Evolutionary conservation across 2,329 filamentous ascomycete genomes (phyloP), one percentile per base, ranked within the genome.

Genomic region (Fusarium sp.): DNA sequence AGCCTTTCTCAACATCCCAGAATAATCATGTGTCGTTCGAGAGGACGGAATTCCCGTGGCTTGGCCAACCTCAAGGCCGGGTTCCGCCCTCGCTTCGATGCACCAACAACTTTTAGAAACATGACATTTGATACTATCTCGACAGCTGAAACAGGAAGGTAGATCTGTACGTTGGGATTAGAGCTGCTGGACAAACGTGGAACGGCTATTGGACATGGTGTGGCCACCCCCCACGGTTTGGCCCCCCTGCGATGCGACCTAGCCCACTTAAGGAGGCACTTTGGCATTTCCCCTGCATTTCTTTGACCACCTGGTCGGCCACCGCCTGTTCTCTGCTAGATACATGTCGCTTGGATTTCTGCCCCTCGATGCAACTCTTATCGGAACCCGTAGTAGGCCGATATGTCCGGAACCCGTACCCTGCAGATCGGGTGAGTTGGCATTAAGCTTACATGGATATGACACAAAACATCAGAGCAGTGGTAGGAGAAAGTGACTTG

Each of bases 321-420:
- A 31, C 42, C 33, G 20, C 53, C 22, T 22, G 16, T 36, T 36
- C 20, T 57, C 53, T 38, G 53, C 11, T 1, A 33, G n/a, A 20
- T 22, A 55, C 17, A 14, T 16, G 14, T 17, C 6, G 16, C 24
- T 6, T 31, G 16, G 12, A 1, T 20, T 33, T 12, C 42, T 38
- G n/a, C 38, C 17, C 6, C 27, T 49, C 27, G 35, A 46, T 17
- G 20, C 29, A 5, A 49, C 38, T 20, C 57, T 51, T 31, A 20
- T n/a, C 46, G 46, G 64, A 61, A 66, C 64, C 64, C 58, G 58
- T 35, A 12, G 55, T 66, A n/a, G 49, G 57, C 33, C 9, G 56
- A 27, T 66, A 12, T n/a, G 16, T 10, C 40, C 64, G 64, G 64
- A 66, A 66, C 58, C 64, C 64, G 64, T n/a, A 38, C 29, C 16